phyloP scores from a whole-genome alignment of 2,329 filamentous ascomycete genomes.

The Clarireedia monteithiana region DNA sequence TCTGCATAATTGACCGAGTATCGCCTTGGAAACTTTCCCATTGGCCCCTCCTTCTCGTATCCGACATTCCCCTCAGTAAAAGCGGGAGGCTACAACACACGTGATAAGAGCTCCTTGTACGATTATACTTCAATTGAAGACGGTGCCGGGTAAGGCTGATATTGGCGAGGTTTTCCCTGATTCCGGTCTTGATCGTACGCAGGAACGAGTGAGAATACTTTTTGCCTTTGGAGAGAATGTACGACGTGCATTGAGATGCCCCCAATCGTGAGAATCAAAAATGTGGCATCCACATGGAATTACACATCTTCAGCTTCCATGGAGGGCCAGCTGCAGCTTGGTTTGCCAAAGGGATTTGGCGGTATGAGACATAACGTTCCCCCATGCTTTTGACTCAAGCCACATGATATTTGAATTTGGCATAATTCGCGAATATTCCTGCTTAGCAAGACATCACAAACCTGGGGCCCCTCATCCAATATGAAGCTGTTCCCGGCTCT shows the following conservation, averaged over 20 bases:
- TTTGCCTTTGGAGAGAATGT: background rate
- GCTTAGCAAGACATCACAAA: background rate
- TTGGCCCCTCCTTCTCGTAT: background rate
- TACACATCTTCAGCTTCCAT: background rate
- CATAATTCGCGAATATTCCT: conserved; percentile 6
- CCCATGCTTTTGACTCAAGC: conserved; percentile 4
- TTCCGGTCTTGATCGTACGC: conserved; percentile 2
- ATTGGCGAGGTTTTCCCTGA: background rate
- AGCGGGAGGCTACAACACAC: background rate
- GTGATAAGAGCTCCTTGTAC: background rate
- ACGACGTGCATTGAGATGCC: background rate
- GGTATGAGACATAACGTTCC: background rate
- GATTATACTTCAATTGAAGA: background rate
- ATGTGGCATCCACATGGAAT: background rate
- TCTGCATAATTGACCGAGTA: conserved; percentile 7
- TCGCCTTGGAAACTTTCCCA: background rate
- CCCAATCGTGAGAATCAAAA: background rate
- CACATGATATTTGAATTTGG: background rate
- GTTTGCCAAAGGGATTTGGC: background rate
- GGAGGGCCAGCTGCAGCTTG: background rate
- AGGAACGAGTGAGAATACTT: background rate
- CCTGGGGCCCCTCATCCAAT: background rate
- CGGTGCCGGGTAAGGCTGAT: conserved; percentile 7
- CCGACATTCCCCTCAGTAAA: background rate
- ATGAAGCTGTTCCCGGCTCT: conserved; percentile 5